Percentiles rank a stretch among this genome's conserved stretches.
These are phyloP conservation scores for Talaromyces sp. DNA, from an alignment of 2,329 filamentous ascomycete species.

Conservation along the genomic window DNA sequence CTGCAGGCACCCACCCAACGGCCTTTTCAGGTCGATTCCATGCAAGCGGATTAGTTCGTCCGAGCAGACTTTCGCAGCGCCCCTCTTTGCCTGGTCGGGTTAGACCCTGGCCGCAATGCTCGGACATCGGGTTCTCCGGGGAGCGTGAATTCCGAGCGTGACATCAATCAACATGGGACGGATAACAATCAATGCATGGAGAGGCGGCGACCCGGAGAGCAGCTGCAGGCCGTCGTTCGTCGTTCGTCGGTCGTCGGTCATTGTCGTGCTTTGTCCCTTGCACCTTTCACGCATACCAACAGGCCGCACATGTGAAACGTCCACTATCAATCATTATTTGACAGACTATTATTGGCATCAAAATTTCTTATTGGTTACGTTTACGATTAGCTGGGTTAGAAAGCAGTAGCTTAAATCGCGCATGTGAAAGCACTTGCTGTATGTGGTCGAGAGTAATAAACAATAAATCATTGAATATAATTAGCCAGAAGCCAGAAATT, in stretches of 20 bases:
- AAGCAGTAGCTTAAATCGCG: no score
- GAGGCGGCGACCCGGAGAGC: no score
- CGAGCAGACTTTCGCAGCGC: neutral
- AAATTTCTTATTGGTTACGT: no score
- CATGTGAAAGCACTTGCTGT: no score
- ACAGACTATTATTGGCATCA: no score
- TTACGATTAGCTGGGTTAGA: no score
- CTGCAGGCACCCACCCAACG: neutral
- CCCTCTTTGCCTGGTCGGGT: neutral
- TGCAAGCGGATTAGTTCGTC: constrained; percentile 1
- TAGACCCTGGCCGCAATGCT: neutral
- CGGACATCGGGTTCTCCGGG: neutral
- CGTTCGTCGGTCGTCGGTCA: neutral
- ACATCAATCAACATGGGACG: neutral
- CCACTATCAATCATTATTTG: no score
- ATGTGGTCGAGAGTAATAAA: neutral
- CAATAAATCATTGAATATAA: neutral
- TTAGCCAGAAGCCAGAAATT: neutral
- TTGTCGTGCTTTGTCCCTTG: neutral
- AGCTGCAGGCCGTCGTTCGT: no score
- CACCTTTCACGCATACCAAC: neutral
- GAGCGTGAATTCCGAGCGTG: neutral
- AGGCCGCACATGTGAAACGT: neutral
- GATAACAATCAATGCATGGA: neutral
- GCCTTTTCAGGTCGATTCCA: neutral